Percentiles rank a stretch among this genome's conserved stretches.
Evolutionary conservation across 2,329 filamentous ascomycete species (phyloP).

Genomic region (Claviceps fusiformis): DNA sequence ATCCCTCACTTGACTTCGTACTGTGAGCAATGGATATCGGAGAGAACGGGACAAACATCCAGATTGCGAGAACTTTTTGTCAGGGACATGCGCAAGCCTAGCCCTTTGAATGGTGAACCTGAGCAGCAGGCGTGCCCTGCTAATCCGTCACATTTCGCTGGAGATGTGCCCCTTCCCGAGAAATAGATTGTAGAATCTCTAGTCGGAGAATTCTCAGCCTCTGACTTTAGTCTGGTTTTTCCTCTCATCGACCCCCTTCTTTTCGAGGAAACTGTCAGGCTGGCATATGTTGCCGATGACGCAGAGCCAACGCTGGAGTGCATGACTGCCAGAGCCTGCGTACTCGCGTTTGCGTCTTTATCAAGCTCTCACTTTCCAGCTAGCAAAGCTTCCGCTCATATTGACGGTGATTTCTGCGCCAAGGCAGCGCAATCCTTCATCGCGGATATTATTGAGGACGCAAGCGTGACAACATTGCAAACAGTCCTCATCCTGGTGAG

Average conservation of each 20-base stretch:
- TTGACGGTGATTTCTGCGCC: slow-evolving; percentile 28
- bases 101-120: neutral
- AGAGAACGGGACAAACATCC: slow-evolving; percentile 24
- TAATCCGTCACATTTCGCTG: no score
- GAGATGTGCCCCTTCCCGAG: slow-evolving; percentile 20
- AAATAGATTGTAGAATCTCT: slow-evolving; percentile 15
- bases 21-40: slow-evolving; percentile 33
- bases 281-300: slow-evolving; percentile 25
- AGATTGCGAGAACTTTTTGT: slow-evolving; percentile 9
- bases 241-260: slow-evolving; percentile 33
- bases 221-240: slow-evolving; percentile 29
- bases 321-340: slow-evolving; percentile 28
- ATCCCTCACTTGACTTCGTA: slow-evolving; percentile 34
- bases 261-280: slow-evolving; percentile 29
- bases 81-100: neutral
- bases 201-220: slow-evolving; percentile 13
- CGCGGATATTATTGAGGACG: slow-evolving; percentile 27
- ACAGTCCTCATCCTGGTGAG: slow-evolving; percentile 34
- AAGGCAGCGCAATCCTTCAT: slow-evolving; percentile 28
- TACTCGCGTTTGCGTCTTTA: slow-evolving; percentile 34
- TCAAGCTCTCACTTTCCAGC: slow-evolving; percentile 12
- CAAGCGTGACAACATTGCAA: slow-evolving; percentile 30
- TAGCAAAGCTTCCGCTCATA: slow-evolving; percentile 1
- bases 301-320: slow-evolving; percentile 11
- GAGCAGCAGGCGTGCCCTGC: neutral